Evolutionary conservation across 2,329 filamentous ascomycete species (phyloP), one percentile per base, ranked within the genome.

Genomic region (Colletotrichum camelliae): DNA sequence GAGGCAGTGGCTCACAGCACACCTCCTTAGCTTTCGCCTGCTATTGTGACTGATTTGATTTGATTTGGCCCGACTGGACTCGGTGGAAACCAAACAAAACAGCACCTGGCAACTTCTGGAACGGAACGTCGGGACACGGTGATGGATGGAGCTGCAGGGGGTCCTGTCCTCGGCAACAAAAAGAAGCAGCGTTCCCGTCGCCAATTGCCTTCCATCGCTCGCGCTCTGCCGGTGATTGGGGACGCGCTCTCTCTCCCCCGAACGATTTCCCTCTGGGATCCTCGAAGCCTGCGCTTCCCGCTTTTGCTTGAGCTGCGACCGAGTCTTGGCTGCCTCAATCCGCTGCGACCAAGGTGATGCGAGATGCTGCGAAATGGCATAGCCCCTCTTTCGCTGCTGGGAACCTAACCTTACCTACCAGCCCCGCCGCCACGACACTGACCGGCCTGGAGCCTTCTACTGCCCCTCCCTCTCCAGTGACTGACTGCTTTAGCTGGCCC

Each of bases 361-460:
- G 29, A 71, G 43, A 55, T 66, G 60, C 67, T 69, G 52, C 37
- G 43, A 48, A 55, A 15, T 62, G n/a, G 62, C 73, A 73, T 43
- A 72, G 73, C 69, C 73, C 72, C 72, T 75, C 66, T 66, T 16
- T 35, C 62, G 70, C 69, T 75, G 62, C 64, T 61, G 57, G 57
- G 48, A 57, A 68, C 43, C 43, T 57, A 57, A 68, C n/a, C 43
- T 57, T 39, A 43, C 35, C 16, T 29, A 13, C 16, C n/a, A 15
- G 52, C 52, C 66, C 52, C 24, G 16, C 43, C 62, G 52, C 37
- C 69, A 62, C 31, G 60, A 15, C 60, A 52, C 43, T 52, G 43
- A 52, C n/a, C 43, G n/a, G 12, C 24, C 43, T 75, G 62, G 69
- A 70, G 64, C 70, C 73, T 64, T 61, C 55, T 65, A 24, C 55